These are phyloP conservation scores for Triangularia verruculosa DNA, from an alignment of 2,329 filamentous ascomycete genomes.

Conservation along the genomic window DNA sequence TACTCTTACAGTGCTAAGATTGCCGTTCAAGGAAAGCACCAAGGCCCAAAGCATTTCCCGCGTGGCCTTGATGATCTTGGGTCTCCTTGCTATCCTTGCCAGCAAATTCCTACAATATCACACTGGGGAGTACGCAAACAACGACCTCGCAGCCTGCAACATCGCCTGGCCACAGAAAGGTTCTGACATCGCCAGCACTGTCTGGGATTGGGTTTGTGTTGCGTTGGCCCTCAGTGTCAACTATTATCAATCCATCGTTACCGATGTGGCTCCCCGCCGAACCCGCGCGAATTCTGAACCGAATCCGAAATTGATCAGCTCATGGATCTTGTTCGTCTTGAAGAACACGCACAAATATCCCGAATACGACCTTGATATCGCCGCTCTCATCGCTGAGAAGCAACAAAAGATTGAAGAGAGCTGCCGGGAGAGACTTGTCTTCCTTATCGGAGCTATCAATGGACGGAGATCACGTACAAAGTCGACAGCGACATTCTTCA, in stretches of 20 bases:
- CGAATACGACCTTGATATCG: neutral
- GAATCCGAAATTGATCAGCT: neutral
- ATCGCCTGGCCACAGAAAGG: neutral
- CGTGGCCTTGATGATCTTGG: neutral
- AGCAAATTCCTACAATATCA: neutral
- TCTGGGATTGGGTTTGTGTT: neutral
- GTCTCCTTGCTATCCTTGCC: neutral
- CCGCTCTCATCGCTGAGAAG: neutral
- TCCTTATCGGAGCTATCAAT: neutral
- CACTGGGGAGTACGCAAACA: neutral
- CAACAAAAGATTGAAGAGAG: neutral
- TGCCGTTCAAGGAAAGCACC: neutral
- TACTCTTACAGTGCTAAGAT: neutral
- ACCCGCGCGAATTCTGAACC: neutral
- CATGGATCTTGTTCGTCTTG: neutral
- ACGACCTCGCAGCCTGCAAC: neutral
- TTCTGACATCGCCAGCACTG: neutral
- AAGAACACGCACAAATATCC: neutral
- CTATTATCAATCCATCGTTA: neutral
- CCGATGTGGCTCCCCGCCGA: neutral
- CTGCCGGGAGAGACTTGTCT: neutral
- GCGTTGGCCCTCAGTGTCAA: neutral
- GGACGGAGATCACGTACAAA: neutral
- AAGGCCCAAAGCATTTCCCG: neutral
- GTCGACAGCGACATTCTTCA: neutral